A percentile compares a stretch with the other conserved stretches of the same genome.
phyloP scores from a whole-genome alignment of 2,329 filamentous ascomycete species.

The Trichoderma guizhouense region DNA sequence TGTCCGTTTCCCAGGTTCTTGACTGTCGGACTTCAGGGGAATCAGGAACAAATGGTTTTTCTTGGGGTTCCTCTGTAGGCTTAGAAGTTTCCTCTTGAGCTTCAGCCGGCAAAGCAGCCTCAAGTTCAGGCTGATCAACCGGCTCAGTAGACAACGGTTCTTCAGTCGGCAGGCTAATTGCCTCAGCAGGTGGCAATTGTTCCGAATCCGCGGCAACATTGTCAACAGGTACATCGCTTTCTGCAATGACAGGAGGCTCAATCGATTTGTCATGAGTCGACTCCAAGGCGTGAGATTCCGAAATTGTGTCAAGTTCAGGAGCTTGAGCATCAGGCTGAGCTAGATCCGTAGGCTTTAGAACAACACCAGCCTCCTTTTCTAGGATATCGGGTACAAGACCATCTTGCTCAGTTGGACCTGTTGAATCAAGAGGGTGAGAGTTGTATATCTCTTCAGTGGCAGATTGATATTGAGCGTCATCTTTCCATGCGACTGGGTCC shows the following conservation, averaged over 20 bases:
- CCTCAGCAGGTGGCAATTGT: not conserved
- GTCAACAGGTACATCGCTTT: not conserved
- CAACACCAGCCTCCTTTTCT: not conserved
- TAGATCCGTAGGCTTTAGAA: not conserved
- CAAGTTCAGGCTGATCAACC: not conserved
- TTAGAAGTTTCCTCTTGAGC: not conserved
- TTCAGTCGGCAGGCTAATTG: constrained; percentile 6
- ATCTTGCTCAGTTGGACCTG: not conserved
- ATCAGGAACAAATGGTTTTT: not conserved
- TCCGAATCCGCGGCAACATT: not conserved
- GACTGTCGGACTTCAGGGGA: not conserved
- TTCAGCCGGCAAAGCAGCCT: not conserved
- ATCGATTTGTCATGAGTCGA: not conserved
- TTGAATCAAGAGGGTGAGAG: not conserved
- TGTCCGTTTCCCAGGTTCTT: not conserved
- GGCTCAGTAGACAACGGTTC: constrained; percentile 17
- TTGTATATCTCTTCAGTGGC: not conserved
- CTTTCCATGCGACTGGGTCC: not conserved
- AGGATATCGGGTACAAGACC: not conserved
- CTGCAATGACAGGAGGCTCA: not conserved
- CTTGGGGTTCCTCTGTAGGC: not conserved
- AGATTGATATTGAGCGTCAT: not conserved
- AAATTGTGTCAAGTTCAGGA: not conserved
- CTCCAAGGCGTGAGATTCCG: not conserved
- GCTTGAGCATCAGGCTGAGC: not conserved